Evolutionary conservation across 345 rosid genomes (phyloP).

Genomic region (Rhodamnia argentea): DNA sequence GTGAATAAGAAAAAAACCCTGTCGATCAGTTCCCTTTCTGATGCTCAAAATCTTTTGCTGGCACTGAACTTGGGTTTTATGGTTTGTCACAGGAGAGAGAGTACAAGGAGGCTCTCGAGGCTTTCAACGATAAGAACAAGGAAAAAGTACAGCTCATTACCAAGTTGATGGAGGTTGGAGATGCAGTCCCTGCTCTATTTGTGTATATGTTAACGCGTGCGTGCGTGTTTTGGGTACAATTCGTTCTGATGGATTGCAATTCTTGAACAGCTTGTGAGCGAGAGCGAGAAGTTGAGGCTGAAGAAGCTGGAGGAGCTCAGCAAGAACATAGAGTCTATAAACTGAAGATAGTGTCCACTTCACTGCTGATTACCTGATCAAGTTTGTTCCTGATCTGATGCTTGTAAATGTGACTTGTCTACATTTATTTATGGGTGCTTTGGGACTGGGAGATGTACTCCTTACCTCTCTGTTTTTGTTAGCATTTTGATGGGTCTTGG

Average conservation of each 20-base stretch:
- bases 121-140: slow-evolving; percentile 32
- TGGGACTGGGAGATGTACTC: background rate
- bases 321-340: slow-evolving; percentile 15
- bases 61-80: background rate
- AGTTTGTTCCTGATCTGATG: background rate
- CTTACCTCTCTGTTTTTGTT: background rate
- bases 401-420: slow-evolving; percentile 6
- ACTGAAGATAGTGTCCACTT: slow-evolving; percentile 1
- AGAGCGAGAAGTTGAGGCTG: slow-evolving; percentile 32
- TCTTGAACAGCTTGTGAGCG: slow-evolving; percentile 22
- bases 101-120: slow-evolving; percentile 32
- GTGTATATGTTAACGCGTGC: background rate
- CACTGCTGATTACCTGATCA: slow-evolving; percentile 19
- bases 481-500: background rate
- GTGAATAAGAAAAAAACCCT: background rate
- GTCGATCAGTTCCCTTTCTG: background rate
- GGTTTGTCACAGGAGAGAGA: slow-evolving; percentile 25
- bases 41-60: background rate
- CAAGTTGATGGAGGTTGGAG: slow-evolving; percentile 30
- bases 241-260: background rate
- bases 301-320: slow-evolving; percentile 41
- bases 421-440: slow-evolving; percentile 4
- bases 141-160: slow-evolving; percentile 30
- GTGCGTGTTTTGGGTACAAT: background rate
- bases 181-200: background rate